phyloP scores from a whole-genome alignment of 306 rosid species.

The Vachellia collinsii region DNA sequence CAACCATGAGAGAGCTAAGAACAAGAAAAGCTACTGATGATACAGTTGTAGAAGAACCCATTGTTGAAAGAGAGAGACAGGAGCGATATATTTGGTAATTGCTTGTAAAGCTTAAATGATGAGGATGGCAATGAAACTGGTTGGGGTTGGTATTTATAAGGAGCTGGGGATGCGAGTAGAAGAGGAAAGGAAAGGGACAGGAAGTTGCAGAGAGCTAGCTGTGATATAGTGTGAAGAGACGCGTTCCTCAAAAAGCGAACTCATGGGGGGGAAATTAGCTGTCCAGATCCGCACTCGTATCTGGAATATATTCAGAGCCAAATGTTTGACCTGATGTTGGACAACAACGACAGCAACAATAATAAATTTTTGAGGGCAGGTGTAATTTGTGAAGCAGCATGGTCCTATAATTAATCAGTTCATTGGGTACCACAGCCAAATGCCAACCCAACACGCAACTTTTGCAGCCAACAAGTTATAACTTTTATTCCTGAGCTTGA shows the following conservation, averaged over 20 bases:
- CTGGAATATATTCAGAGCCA: not conserved
- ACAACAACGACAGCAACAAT: too few relatives aligned
- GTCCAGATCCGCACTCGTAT: not conserved
- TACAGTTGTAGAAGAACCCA: conserved; percentile 23
- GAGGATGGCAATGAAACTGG: not conserved
- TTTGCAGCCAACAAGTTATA: too few relatives aligned
- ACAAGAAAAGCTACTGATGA: conserved; percentile 23
- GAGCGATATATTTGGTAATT: not conserved
- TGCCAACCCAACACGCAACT: too few relatives aligned
- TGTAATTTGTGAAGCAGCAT: too few relatives aligned
- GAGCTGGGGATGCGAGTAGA: not conserved
- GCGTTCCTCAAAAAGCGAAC: not conserved
- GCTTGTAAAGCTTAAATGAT: not conserved
- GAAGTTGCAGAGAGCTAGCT: conserved; percentile 25
- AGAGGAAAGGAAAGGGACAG: conserved; percentile 18
- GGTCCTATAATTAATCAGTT: too few relatives aligned
- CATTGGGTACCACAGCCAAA: too few relatives aligned
- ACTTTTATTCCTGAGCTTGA: too few relatives aligned
- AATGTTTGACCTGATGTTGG: too few relatives aligned
- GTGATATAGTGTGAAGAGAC: not conserved
- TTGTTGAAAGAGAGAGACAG: conserved; percentile 3
- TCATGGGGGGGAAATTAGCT: not conserved
- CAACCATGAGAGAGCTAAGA: conserved; percentile 33
- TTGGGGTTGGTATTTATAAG: conserved; percentile 25
- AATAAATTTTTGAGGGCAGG: too few relatives aligned